These are phyloP conservation scores for Dioscorea alata DNA, from an alignment of 106 monocot genomes.

Conservation along the genomic window DNA sequence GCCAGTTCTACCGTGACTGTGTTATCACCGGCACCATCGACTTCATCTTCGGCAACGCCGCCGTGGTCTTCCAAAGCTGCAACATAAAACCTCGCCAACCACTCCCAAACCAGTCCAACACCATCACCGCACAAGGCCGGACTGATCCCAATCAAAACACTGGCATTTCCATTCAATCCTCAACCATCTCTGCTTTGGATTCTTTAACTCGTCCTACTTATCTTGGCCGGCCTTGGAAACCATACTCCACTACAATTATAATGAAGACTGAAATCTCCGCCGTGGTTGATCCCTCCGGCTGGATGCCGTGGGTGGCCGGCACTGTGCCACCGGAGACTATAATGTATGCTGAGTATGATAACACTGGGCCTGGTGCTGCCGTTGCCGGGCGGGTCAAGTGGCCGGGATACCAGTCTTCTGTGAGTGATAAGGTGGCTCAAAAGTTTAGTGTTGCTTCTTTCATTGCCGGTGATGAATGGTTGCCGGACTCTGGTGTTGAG, in stretches of 20 bases:
- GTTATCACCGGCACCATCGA: slow-evolving; percentile 22
- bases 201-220: slow-evolving; percentile 13
- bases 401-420: slow-evolving; percentile 16
- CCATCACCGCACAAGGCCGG: slow-evolving; percentile 28
- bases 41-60: slow-evolving; percentile 22
- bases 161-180: slow-evolving; percentile 22
- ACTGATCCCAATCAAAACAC: slow-evolving; percentile 32
- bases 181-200: slow-evolving; percentile 7
- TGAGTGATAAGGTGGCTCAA: slow-evolving; percentile 15
- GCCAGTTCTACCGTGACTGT: slow-evolving; percentile 33
- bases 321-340: slow-evolving; percentile 17
- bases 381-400: slow-evolving; percentile 24
- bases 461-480: slow-evolving; percentile 21
- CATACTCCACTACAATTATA: slow-evolving; percentile 20
- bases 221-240: slow-evolving; percentile 31
- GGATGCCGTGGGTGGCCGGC: slow-evolving; percentile 26
- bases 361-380: slow-evolving; percentile 21
- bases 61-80: slow-evolving; percentile 28
- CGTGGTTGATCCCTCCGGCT: slow-evolving; percentile 19
- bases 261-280: slow-evolving; percentile 27
- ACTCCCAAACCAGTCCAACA: slow-evolving; percentile 25
- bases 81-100: slow-evolving; percentile 21
- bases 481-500: slow-evolving; percentile 8
- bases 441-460: slow-evolving; percentile 23
- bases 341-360: slow-evolving; percentile 22